A percentile compares a stretch with the other conserved stretches of the same genome.
Conservation (phyloP, 345 rosid genomes). For the Litchi chinensis region DNA sequence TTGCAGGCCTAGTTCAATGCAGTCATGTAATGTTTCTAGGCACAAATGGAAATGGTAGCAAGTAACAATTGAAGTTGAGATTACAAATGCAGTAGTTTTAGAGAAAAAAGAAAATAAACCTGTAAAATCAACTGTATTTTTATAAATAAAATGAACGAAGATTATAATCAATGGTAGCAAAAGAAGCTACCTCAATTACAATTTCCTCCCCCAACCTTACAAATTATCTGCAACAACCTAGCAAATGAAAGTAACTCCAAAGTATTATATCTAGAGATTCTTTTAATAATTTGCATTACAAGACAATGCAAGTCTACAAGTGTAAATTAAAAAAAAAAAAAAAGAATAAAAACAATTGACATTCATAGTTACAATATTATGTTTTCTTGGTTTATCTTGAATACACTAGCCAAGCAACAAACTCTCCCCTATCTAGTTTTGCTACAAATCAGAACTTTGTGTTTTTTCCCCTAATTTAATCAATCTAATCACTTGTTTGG, state of each 20-base stretch:
- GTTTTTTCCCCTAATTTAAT: too few relatives aligned
- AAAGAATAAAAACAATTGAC: neutral
- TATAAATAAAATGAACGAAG: constrained; percentile 10
- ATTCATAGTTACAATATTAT: constrained; percentile 14
- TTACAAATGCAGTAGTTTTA: too few relatives aligned
- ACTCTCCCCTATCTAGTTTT: too few relatives aligned
- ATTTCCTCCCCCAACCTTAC: neutral
- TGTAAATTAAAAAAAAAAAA: neutral
- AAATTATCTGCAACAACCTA: constrained; percentile 21
- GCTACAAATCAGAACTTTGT: too few relatives aligned
- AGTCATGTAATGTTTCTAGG: too few relatives aligned
- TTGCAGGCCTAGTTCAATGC: too few relatives aligned
- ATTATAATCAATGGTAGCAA: constrained; percentile 14
- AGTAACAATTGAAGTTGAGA: too few relatives aligned
- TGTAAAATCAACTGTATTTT: neutral
- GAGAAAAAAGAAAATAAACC: too few relatives aligned
- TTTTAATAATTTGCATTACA: neutral
- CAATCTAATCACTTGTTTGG: too few relatives aligned
- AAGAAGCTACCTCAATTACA: neutral
- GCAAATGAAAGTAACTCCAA: neutral
- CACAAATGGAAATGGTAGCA: too few relatives aligned
- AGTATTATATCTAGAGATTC: constrained; percentile 15
- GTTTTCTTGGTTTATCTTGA: constrained; percentile 19
- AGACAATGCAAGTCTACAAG: neutral
- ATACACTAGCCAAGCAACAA: constrained; percentile 15